Percentiles rank a stretch among this genome's conserved stretches.
phyloP scores from a whole-genome alignment of 495 filamentous ascomycete species.

The Penicillium nucicola region DNA sequence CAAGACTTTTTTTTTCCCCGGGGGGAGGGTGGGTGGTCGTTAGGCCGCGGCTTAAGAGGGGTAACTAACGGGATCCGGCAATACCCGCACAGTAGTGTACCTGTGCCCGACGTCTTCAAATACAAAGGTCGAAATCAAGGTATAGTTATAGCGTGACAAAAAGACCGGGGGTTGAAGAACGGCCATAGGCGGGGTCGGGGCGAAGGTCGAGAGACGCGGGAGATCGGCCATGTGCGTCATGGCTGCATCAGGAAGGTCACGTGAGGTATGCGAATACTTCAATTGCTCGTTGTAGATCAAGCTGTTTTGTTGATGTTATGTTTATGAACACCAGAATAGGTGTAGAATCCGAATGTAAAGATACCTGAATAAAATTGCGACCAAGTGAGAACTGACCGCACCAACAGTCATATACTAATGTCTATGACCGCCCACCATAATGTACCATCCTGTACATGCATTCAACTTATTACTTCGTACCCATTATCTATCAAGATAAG shows the following conservation, averaged over 20 bases:
- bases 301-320: too few relatives aligned
- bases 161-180: constrained; percentile 5
- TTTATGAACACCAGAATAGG: too few relatives aligned
- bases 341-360: too few relatives aligned
- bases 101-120: not conserved
- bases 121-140: not conserved
- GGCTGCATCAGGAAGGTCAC: constrained; percentile 30
- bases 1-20: not conserved
- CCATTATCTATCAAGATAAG: too few relatives aligned
- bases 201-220: constrained; percentile 16
- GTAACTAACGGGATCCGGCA: constrained; percentile 22
- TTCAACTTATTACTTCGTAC: too few relatives aligned
- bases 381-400: too few relatives aligned
- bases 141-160: not conserved
- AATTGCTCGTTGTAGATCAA: too few relatives aligned
- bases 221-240: constrained; percentile 42
- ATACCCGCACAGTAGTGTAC: not conserved
- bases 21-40: not conserved
- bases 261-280: constrained; percentile 8
- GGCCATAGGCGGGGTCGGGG: constrained; percentile 21
- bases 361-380: too few relatives aligned
- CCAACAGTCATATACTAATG: too few relatives aligned
- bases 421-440: too few relatives aligned
- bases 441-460: too few relatives aligned
- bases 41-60: constrained; percentile 2